These are phyloP conservation scores for Tolypocladium endophyticum DNA, from an alignment of 2,329 filamentous ascomycete genomes.

Conservation along the genomic window DNA sequence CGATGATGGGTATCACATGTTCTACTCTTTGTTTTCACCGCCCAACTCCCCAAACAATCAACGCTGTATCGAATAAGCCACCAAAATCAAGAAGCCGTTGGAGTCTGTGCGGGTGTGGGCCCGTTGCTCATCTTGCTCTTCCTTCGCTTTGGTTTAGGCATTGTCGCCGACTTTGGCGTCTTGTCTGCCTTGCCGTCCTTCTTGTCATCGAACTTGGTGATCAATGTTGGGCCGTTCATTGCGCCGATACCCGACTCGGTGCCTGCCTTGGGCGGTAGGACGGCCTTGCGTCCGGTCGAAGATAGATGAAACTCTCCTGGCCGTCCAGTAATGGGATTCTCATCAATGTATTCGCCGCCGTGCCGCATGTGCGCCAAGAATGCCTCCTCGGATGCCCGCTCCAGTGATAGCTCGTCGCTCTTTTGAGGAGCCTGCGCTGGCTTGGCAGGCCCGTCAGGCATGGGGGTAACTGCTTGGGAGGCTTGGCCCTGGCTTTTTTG, in stretches of 20 bases:
- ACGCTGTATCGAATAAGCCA: not conserved
- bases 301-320: conserved; percentile 56
- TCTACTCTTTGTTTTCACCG: not conserved
- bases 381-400: conserved; percentile 46
- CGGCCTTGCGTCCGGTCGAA: conserved; percentile 44
- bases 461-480: conserved; percentile 36
- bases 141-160: conserved; percentile 33
- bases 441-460: conserved; percentile 27
- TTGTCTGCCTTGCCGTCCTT: conserved; percentile 36
- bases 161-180: conserved; percentile 29
- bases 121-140: conserved; percentile 34
- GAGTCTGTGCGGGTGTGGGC: conserved; percentile 19
- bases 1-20: not conserved
- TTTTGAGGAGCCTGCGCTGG: conserved; percentile 19
- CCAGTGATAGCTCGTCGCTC: conserved; percentile 27
- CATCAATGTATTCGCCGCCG: conserved; percentile 56
- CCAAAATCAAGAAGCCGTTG: conserved; percentile 10
- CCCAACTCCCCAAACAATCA: not conserved
- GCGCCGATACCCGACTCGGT: conserved; percentile 21
- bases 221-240: conserved; percentile 24
- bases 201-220: conserved; percentile 32
- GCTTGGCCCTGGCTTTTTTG: conserved; percentile 16
- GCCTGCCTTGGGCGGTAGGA: conserved; percentile 19
- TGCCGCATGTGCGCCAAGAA: conserved; percentile 46
- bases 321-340: conserved; percentile 56